Base-by-base conservation (phyloP, 2,329 filamentous ascomycete genomes). In the Myriosclerotinia scirpicola region DNA sequence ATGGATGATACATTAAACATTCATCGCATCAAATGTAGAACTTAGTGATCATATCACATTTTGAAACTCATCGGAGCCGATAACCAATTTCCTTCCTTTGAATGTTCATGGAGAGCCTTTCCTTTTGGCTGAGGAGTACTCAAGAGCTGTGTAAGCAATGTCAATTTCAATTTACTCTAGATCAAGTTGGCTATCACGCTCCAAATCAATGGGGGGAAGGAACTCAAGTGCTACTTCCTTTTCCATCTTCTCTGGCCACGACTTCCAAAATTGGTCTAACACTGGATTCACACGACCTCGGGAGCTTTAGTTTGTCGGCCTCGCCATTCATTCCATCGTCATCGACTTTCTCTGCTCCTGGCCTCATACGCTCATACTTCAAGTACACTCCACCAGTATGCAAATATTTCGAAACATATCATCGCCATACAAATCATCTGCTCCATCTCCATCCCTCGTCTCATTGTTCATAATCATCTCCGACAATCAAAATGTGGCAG, bases 21-120 rank as follows among this genome's bases (percentile, higher is more conserved):
- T 30, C 6, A 11, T 93, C 77, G 93, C 77, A 22, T n/a, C 34
- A 46, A 22, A 14, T 20, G 20, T 15, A 20, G 6, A n/a, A n/a
- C 14, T 11, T 2, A 14, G 44, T 12, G 5, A 14, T 46, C 2
- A 30, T 6, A 34, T 58, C 15, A 20, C 12, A 30, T 50, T 15
- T 26, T 15, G 22, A 52, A 52, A 22, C 26, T 30, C 14, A 15
- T 52, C 5, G 8, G 5, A 14, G 22, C 48, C 15, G 22, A 26
- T 52, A 15, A 14, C 22, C 15, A 7, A 15, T 7, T 30, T 4
- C 4, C 7, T 15, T 38, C 12, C 34, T 40, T 55, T 5, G 11
- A 40, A 54, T 1, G 14, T 38, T 38, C 53, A 54, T 54, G 17
- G 30, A n/a, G 3, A 14, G 53, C 48, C 22, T 52, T 22, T 52